phyloP scores from a whole-genome alignment of 257 asterid genomes.

The Salvia miltiorrhiza region DNA sequence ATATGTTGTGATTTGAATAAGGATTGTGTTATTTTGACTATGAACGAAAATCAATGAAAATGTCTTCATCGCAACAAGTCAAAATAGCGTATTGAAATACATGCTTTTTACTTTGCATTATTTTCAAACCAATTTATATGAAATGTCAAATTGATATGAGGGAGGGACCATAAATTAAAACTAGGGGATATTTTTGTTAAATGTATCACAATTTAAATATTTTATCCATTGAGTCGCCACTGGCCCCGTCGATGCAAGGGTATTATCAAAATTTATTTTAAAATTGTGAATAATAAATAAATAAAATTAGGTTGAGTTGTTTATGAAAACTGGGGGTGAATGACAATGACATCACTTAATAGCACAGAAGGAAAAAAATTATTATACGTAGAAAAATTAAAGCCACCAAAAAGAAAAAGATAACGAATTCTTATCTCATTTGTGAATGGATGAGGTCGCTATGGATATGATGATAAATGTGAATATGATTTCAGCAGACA shows the following conservation, averaged over 20 bases:
- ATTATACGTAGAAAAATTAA: neutral
- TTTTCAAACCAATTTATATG: neutral
- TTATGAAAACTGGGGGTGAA: neutral
- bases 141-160: neutral
- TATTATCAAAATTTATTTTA: neutral
- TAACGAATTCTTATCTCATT: slow-evolving; percentile 5
- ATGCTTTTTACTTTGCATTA: neutral
- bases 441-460: neutral
- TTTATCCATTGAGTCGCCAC: neutral
- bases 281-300: neutral
- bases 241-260: neutral
- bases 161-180: too few species aligned
- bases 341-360: slow-evolving; percentile 1
- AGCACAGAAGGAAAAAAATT: neutral
- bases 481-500: neutral
- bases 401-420: neutral
- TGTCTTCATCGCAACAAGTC: neutral
- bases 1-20: too few species aligned
- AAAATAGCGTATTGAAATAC: neutral
- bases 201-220: neutral
- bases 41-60: neutral
- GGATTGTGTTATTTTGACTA: too few species aligned
- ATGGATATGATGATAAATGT: slow-evolving; percentile 2
- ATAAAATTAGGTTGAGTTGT: neutral
- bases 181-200: too few species aligned